These are phyloP conservation scores for Ceratobasidium sp. DNA, from an alignment of 1,284 basidiomycete genomes.

Conservation along the genomic window DNA sequence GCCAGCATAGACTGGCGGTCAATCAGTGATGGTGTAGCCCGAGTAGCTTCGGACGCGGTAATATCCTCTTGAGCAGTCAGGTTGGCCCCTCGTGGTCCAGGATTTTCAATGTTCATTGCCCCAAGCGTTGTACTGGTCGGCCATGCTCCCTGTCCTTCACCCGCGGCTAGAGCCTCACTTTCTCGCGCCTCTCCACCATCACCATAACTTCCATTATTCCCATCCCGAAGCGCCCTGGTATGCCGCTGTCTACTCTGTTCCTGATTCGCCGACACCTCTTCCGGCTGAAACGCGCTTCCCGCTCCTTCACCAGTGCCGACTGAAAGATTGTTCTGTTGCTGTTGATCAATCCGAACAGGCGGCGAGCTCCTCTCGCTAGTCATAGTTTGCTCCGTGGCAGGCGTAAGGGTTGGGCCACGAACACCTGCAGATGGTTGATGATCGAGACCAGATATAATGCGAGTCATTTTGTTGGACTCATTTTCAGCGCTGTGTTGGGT, in stretches of 20 bases:
- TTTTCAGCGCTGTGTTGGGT: no score
- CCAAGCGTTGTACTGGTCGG: constrained; percentile 39
- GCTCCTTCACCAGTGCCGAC: background rate
- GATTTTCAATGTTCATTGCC: constrained; percentile 25
- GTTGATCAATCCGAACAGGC: constrained; percentile 45
- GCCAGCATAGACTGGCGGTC: constrained; percentile 42
- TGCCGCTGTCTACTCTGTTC: constrained; percentile 17
- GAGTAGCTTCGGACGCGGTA: background rate
- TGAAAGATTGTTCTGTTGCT: background rate
- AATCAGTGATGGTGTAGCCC: constrained; percentile 19
- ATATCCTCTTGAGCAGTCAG: background rate
- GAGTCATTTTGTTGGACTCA: no score
- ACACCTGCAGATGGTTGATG: constrained; percentile 47
- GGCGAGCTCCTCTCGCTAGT: constrained; percentile 48
- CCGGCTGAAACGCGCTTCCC: background rate
- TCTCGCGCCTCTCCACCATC: no score
- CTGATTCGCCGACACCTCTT: constrained; percentile 4
- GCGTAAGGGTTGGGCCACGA: constrained; percentile 54
- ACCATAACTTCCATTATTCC: background rate
- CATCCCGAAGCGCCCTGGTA: background rate
- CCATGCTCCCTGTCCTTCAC: background rate
- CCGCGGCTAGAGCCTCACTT: background rate
- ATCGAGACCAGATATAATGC: constrained; percentile 46
- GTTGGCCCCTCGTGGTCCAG: constrained; percentile 8
- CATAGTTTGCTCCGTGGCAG: constrained; percentile 61